Evolutionary conservation across 805 yeast species (phyloP).

Genomic region (Cyberlindnera subsufficiens): DNA sequence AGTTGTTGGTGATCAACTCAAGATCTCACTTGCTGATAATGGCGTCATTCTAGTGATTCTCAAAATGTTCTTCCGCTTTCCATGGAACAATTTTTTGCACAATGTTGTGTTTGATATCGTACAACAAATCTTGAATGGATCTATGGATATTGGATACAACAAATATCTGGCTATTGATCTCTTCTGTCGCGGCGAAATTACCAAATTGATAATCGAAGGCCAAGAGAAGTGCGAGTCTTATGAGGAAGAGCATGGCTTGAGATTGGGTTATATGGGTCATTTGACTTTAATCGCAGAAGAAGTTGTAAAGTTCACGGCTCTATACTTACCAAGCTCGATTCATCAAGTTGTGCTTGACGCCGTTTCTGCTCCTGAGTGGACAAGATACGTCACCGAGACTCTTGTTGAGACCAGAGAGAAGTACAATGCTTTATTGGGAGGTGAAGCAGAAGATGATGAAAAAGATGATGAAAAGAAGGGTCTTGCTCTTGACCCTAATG

Average conservation of each 20-base stretch:
- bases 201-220: constrained; percentile 55
- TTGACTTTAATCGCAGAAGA: constrained; percentile 90
- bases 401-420: constrained; percentile 87
- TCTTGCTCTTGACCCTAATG: constrained; percentile 26
- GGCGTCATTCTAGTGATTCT: constrained; percentile 63
- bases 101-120: constrained; percentile 95
- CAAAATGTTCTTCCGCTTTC: constrained; percentile 71
- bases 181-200: constrained; percentile 58
- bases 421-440: constrained; percentile 91
- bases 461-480: constrained; percentile 30
- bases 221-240: constrained; percentile 53
- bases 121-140: constrained; percentile 90
- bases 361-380: constrained; percentile 52
- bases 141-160: constrained; percentile 79
- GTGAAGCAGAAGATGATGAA: constrained; percentile 35
- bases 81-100: constrained; percentile 97
- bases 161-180: constrained; percentile 67
- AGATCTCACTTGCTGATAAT: constrained; percentile 75
- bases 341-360: constrained; percentile 34
- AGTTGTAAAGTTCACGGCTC: constrained; percentile 71
- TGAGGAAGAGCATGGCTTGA: constrained; percentile 53
- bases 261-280: constrained; percentile 97
- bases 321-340: constrained; percentile 21
- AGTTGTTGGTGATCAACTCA: constrained; percentile 82
- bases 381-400: constrained; percentile 72